Evolutionary conservation across 129 eudicot species (phyloP), one percentile per base, ranked within the genome.

Genomic region (Rutidosis leptorrhynchoides): DNA sequence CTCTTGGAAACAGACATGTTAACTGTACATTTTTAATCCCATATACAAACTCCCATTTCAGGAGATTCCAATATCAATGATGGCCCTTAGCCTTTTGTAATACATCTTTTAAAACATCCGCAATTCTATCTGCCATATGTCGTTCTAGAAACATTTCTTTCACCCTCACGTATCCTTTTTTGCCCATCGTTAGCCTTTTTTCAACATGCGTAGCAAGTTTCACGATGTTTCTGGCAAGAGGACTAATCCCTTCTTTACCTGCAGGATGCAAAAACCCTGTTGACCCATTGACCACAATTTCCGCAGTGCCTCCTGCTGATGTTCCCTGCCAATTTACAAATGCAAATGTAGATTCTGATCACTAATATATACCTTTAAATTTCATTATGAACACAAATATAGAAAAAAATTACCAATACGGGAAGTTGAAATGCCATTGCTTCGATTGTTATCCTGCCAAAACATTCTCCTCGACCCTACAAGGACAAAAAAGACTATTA

Each of bases 351-450:
- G 3, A 35, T 23, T 3, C 6, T 12, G 32, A 22, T 27, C 19
- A 30, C 8, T 23, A 28, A 43, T 26, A 26, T 11, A 8, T n/a
- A 53, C 45, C 25, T 15, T 8, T 25, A 65, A 11, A 22, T 35
- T 35, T 35, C 10, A 12, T 35, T 35, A 35, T 12, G 43, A 5
- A 12, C 9, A 35, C 43, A 35, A 12, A 12, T n/a, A n/a, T n/a
- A 12, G 52, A 45, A 12, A 45, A 43, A 3, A 14, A 43, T 25
- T 73, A 90, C 95, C 92, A 87, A 35, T 35, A 83, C 95, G 65
- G 97, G 95, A 26, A 90, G 85, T 78, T 87, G 84, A 69, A 90
- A 87, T 11, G 90, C 97, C 95, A 87, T 90, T 46, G 97, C 97
- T 74, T 87, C 95, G 26, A 87, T 87, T 11, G 93, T 80, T 63